These are phyloP conservation scores for Draba incana DNA, from an alignment of 345 rosid species.

Conservation along the genomic window DNA sequence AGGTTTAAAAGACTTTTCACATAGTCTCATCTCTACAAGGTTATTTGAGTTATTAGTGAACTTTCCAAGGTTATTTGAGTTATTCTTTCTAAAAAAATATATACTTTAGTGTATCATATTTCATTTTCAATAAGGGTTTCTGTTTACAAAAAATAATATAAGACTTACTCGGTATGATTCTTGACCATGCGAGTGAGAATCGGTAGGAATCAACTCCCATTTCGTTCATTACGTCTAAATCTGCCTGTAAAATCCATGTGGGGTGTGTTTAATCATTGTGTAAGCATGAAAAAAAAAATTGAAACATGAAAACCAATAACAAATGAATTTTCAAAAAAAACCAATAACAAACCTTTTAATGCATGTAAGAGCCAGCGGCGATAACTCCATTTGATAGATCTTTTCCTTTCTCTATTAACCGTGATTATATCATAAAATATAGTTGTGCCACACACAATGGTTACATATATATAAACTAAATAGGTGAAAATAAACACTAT, in stretches of 20 bases:
- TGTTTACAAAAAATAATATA: background rate
- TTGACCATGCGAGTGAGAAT: conserved; percentile 50
- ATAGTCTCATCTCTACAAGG: no score
- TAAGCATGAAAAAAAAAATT: background rate
- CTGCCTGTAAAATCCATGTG: conserved; percentile 35
- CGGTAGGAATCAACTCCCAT: conserved; percentile 42
- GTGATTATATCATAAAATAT: background rate
- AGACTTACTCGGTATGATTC: conserved; percentile 46
- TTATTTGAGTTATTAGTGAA: no score
- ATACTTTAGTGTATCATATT: no score
- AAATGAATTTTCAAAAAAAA: no score
- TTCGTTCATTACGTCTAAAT: conserved; percentile 36
- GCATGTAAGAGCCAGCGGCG: conserved; percentile 35
- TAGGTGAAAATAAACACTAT: background rate
- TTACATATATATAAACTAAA: background rate
- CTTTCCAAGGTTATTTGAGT: no score
- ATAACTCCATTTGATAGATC: conserved; percentile 32
- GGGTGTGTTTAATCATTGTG: background rate
- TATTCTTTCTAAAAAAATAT: no score
- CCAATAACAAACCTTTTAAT: conserved; percentile 33
- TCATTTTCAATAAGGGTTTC: background rate
- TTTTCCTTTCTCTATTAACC: conserved; percentile 13
- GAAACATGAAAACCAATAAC: background rate
- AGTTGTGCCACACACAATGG: background rate
- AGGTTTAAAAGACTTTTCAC: no score